Conservation (phyloP, 2,329 filamentous ascomycete species). For the Ascomycota sp. region DNA sequence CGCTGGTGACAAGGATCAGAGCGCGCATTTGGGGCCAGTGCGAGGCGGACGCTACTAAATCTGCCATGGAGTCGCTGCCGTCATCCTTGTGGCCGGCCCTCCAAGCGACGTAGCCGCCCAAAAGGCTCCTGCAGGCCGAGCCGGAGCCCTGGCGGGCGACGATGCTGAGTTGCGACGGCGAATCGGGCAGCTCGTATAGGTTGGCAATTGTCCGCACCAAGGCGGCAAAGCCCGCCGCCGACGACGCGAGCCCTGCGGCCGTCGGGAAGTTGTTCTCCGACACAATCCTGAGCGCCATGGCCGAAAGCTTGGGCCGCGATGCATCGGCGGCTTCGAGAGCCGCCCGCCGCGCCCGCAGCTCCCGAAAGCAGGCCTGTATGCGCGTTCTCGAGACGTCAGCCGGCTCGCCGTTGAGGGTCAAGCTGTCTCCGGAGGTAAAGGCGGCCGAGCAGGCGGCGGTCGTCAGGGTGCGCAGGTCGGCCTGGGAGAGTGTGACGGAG, state of each 20-base stretch:
- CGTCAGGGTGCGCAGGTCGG: slow-evolving; percentile 84
- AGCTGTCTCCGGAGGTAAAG: slow-evolving; percentile 45
- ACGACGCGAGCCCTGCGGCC: slow-evolving; percentile 68
- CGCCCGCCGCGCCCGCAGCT: slow-evolving; percentile 58
- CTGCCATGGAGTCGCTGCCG: slow-evolving; percentile 71
- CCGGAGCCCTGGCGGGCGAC: slow-evolving; percentile 90
- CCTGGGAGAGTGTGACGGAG: slow-evolving; percentile 86
- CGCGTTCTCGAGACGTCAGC: slow-evolving; percentile 77
- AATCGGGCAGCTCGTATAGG: slow-evolving; percentile 68
- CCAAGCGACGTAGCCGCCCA: slow-evolving; percentile 95
- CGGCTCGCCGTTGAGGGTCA: slow-evolving; percentile 64
- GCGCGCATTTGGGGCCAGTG: slow-evolving; percentile 96
- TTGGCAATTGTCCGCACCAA: slow-evolving; percentile 74
- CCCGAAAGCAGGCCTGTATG: slow-evolving; percentile 85
- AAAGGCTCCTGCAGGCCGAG: slow-evolving; percentile 79
- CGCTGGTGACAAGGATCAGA: slow-evolving; percentile 73
- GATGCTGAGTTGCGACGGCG: slow-evolving; percentile 63
- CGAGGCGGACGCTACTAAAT: slow-evolving; percentile 67
- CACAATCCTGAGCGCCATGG: slow-evolving; percentile 62
- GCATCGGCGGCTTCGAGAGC: slow-evolving; percentile 52
- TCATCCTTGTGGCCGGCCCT: slow-evolving; percentile 56
- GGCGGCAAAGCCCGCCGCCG: slow-evolving; percentile 48
- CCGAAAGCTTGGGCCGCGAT: slow-evolving; percentile 63
- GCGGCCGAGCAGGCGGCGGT: slow-evolving; percentile 73
- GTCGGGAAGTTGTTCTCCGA: slow-evolving; percentile 99